These are phyloP conservation scores for Apophysomyces ossiformis DNA, from an alignment of 371 early-diverging fungal species.

Conservation along the genomic window DNA sequence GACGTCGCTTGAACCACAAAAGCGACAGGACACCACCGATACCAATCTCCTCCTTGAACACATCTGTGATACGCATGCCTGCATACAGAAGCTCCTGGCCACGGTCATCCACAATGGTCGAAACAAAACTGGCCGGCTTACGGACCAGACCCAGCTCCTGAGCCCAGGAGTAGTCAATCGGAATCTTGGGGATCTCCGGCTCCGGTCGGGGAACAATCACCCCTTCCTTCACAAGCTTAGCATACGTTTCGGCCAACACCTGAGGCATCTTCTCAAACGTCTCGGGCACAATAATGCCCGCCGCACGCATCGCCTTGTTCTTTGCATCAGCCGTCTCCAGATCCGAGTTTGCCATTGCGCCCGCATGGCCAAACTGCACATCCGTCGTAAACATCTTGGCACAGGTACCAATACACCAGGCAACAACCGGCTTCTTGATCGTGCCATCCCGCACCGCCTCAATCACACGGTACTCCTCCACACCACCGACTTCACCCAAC, in stretches of 20 bases:
- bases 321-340: constrained; percentile 95
- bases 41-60: constrained; percentile 95
- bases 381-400: constrained; percentile 96
- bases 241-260: constrained; percentile 74
- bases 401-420: constrained; percentile 98
- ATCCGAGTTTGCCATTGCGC: constrained; percentile 93
- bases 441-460: constrained; percentile 84
- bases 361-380: constrained; percentile 97
- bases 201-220: constrained; percentile 73
- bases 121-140: constrained; percentile 95
- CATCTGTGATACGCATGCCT: constrained; percentile 95
- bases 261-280: constrained; percentile 93
- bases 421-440: constrained; percentile 95
- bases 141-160: constrained; percentile 95
- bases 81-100: constrained; percentile 97
- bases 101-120: constrained; percentile 96
- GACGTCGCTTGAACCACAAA: constrained; percentile 95
- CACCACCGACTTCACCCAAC: constrained; percentile 96
- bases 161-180: constrained; percentile 97
- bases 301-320: constrained; percentile 83
- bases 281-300: constrained; percentile 89
- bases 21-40: constrained; percentile 94
- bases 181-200: constrained; percentile 94
- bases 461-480: constrained; percentile 92
- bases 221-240: constrained; percentile 72